These are phyloP conservation scores for Citrus sp. DNA, from an alignment of 345 rosid genomes.

Conservation along the genomic window DNA sequence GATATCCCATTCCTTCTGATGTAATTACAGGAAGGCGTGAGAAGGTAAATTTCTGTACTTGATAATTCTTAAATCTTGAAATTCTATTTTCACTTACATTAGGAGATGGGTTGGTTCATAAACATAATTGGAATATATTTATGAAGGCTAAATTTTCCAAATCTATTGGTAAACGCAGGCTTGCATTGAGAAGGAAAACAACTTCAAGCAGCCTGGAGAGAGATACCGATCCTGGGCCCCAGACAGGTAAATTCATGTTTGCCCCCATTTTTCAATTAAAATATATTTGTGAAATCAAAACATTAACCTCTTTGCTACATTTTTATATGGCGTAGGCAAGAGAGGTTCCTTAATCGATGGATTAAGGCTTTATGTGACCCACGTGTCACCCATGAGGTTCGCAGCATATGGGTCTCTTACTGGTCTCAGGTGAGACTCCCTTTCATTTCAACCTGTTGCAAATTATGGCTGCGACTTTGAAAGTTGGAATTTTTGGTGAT, in stretches of 20 bases:
- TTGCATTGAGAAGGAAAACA: conserved; percentile 78
- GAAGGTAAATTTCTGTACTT: conserved; percentile 41
- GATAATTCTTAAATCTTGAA: not conserved
- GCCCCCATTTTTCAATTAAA: not conserved
- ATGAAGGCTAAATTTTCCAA: not conserved
- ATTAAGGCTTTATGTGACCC: conserved; percentile 71
- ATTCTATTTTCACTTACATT: not conserved
- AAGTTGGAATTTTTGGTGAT: not conserved
- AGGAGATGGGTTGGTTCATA: not conserved
- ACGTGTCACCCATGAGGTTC: conserved; percentile 80
- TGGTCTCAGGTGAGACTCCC: conserved; percentile 62
- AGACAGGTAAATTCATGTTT: conserved; percentile 56
- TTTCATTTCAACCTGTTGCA: not conserved
- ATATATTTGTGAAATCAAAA: not conserved
- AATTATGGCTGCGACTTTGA: not conserved
- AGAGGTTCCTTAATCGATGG: conserved; percentile 64
- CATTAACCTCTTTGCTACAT: not conserved
- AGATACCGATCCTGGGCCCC: conserved; percentile 78
- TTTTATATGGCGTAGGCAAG: conserved; percentile 58
- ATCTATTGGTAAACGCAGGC: conserved; percentile 36
- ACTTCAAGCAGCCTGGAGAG: conserved; percentile 92
- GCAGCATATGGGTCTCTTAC: conserved; percentile 82
- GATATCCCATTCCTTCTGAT: conserved; percentile 50
- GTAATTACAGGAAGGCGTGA: conserved; percentile 78
- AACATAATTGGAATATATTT: not conserved